Conservation (phyloP, 2,329 filamentous ascomycete genomes). For the Fusarium liriodendri region DNA sequence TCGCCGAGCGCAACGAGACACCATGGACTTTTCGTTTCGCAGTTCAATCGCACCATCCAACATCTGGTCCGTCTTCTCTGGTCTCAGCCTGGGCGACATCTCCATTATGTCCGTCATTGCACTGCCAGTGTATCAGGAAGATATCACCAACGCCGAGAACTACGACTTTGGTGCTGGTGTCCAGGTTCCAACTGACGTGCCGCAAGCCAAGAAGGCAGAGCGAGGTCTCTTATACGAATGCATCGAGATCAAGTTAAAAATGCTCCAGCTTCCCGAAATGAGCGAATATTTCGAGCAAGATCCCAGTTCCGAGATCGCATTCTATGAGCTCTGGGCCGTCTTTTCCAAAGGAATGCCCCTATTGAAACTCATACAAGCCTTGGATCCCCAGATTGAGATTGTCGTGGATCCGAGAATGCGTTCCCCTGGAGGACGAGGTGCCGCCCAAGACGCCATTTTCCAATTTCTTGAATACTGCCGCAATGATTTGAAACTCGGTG, state of each 20-base stretch:
- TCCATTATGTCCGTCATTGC: conserved; percentile 9
- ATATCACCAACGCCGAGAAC: conserved; percentile 9
- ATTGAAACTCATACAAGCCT: not conserved
- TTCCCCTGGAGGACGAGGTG: not conserved
- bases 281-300: not conserved
- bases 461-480: not conserved
- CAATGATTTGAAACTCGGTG: not conserved
- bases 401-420: not conserved
- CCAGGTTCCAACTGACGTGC: not conserved
- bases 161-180: conserved; percentile 9
- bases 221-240: not conserved
- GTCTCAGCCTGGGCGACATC: conserved; percentile 8
- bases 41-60: conserved; percentile 3
- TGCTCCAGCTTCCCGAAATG: conserved; percentile 2
- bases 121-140: conserved; percentile 13
- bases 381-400: not conserved
- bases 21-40: conserved; percentile 18
- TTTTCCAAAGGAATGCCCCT: not conserved
- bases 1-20: conserved; percentile 9
- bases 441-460: not conserved
- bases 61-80: conserved; percentile 11
- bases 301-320: not conserved
- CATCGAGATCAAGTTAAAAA: not conserved
- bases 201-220: not conserved
- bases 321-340: not conserved